Evolutionary conservation across 2,329 filamentous ascomycete species (phyloP).

Genomic region (Scytalidium sp.): DNA sequence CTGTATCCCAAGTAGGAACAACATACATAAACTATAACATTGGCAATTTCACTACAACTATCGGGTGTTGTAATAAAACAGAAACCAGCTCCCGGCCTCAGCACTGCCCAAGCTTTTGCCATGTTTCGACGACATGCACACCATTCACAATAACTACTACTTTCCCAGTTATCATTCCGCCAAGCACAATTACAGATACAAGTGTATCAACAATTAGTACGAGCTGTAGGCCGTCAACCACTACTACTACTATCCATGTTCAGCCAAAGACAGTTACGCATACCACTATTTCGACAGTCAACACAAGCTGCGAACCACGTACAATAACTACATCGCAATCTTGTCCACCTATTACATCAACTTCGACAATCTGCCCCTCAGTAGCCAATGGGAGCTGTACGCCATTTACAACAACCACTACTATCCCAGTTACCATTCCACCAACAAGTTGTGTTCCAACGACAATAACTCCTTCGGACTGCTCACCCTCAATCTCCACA

Average conservation of each 20-base stretch:
- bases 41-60: slow-evolving; percentile 14
- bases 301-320: neutral
- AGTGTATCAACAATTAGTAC: neutral
- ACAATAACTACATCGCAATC: neutral
- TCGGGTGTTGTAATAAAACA: slow-evolving; percentile 9
- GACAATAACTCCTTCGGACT: neutral
- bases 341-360: neutral
- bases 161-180: slow-evolving; percentile 2
- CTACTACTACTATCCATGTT: neutral
- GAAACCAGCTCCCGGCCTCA: slow-evolving; percentile 5
- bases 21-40: slow-evolving; percentile 15
- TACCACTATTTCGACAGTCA: neutral
- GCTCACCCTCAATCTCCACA: neutral
- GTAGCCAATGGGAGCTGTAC: neutral
- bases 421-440: neutral
- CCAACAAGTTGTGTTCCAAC: neutral
- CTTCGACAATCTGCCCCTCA: slow-evolving; percentile 1
- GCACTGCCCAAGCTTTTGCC: slow-evolving; percentile 10
- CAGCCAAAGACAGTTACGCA: neutral
- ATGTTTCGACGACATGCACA: slow-evolving; percentile 5
- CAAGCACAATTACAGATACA: neutral
- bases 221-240: neutral
- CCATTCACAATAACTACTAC: slow-evolving; percentile 5
- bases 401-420: neutral
- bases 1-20: slow-evolving; percentile 12